These are phyloP conservation scores for Metschnikowia santaceciliae DNA, from an alignment of 805 yeast species.

Conservation along the genomic window DNA sequence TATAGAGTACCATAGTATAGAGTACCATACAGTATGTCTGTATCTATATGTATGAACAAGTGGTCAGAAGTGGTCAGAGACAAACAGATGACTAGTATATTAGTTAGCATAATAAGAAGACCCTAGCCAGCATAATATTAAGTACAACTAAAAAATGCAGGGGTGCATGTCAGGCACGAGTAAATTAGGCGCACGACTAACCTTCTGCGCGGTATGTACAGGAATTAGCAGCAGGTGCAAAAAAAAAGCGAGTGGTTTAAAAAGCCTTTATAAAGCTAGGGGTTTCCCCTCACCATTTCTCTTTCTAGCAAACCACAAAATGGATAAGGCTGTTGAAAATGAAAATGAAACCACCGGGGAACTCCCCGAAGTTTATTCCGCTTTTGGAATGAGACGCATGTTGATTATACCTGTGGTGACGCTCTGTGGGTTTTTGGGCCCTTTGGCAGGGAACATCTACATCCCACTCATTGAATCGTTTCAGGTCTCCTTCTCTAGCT, in stretches of 20 bases:
- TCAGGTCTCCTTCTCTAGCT: slow-evolving; percentile 36
- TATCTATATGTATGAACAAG: too few relatives aligned
- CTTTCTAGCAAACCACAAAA: background rate
- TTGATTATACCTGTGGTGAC: slow-evolving; percentile 41
- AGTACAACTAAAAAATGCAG: background rate
- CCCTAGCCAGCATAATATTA: background rate
- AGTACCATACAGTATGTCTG: too few relatives aligned
- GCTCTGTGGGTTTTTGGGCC: slow-evolving; percentile 51
- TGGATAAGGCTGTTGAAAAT: background rate
- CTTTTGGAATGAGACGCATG: slow-evolving; percentile 11
- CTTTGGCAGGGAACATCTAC: slow-evolving; percentile 54
- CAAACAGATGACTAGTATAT: too few relatives aligned
- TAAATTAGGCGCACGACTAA: background rate
- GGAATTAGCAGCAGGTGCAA: background rate
- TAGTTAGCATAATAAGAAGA: too few relatives aligned
- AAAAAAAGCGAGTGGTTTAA: background rate
- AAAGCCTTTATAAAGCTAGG: background rate
- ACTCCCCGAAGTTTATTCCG: slow-evolving; percentile 5
- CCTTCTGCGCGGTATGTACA: background rate
- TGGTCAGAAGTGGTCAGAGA: too few relatives aligned
- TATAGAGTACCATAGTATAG: too few relatives aligned
- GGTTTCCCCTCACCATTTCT: background rate
- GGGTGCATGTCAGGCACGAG: background rate
- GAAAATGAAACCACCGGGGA: background rate
- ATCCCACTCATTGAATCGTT: slow-evolving; percentile 50